phyloP scores from a whole-genome alignment of 2,329 filamentous ascomycete species.

The Esteya vermicola region DNA sequence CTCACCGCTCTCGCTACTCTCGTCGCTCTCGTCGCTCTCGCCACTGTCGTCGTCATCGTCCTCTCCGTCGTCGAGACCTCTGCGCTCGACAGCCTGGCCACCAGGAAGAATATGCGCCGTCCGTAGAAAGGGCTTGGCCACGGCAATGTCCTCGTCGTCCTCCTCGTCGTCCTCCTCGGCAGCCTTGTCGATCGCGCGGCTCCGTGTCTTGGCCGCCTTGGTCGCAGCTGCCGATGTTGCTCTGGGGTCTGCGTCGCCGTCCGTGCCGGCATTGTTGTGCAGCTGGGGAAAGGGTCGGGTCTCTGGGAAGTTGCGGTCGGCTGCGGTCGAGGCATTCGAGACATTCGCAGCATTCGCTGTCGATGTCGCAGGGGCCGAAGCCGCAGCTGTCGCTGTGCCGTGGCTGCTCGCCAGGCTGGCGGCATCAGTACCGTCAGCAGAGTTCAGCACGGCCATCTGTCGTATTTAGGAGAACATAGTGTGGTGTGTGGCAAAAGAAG shows the following conservation, averaged over 20 bases:
- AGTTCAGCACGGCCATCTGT: not conserved
- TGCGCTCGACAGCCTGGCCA: conserved; percentile 40
- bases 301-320: no score
- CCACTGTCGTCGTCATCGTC: conserved; percentile 10
- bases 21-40: conserved; percentile 17
- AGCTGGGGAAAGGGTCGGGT: conserved; percentile 21
- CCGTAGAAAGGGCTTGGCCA: conserved; percentile 43
- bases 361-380: conserved; percentile 8
- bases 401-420: conserved; percentile 10
- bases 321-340: no score
- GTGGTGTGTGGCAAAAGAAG: no score
- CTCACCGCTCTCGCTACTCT: no score
- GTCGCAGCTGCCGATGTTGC: not conserved
- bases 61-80: conserved; percentile 15
- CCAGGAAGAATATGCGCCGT: no score
- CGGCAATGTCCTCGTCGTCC: conserved; percentile 42
- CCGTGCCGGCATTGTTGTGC: conserved; percentile 23
- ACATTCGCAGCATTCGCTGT: no score
- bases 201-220: not conserved
- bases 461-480: no score
- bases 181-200: conserved; percentile 12
- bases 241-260: conserved; percentile 5
- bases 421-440: conserved; percentile 4
- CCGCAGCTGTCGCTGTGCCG: conserved; percentile 6
- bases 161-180: conserved; percentile 26